Conservation (phyloP, 495 filamentous ascomycete genomes). For the Xylaria cubensis region DNA sequence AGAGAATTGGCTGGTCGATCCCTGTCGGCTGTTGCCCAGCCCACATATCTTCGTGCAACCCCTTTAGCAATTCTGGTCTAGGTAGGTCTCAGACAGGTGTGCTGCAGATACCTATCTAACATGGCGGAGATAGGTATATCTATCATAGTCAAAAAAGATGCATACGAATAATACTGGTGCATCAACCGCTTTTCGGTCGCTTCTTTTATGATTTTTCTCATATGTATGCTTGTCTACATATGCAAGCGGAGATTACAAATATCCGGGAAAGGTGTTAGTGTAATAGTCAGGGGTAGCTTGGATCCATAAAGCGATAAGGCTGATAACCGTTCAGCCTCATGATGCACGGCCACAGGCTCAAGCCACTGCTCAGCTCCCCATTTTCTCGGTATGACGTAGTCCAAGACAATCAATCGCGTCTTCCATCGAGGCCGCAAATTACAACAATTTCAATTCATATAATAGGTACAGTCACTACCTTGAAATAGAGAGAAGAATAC, state of each 20-base stretch:
- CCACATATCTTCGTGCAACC: slow-evolving; percentile 15
- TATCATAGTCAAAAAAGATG: not conserved
- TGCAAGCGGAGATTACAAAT: not conserved
- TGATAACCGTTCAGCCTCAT: not conserved
- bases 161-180: not conserved
- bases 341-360: not conserved
- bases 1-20: not conserved
- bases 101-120: not conserved
- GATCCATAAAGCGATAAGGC: not conserved
- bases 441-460: not conserved
- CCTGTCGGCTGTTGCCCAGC: not conserved
- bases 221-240: not conserved
- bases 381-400: slow-evolving; percentile 17
- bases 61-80: slow-evolving; percentile 4
- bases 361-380: slow-evolving; percentile 1
- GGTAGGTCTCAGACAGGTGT: not conserved
- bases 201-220: not conserved
- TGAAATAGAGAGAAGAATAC: not conserved
- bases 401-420: slow-evolving; percentile 19
- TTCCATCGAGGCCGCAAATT: slow-evolving; percentile 14
- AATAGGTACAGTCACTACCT: not conserved
- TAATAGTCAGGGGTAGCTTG: slow-evolving; percentile 2
- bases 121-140: not conserved
- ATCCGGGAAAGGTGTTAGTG: not conserved
- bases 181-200: not conserved